These are phyloP conservation scores for Lentinula guzmanii DNA, from an alignment of 768 basidiomycete species.

Conservation along the genomic window DNA sequence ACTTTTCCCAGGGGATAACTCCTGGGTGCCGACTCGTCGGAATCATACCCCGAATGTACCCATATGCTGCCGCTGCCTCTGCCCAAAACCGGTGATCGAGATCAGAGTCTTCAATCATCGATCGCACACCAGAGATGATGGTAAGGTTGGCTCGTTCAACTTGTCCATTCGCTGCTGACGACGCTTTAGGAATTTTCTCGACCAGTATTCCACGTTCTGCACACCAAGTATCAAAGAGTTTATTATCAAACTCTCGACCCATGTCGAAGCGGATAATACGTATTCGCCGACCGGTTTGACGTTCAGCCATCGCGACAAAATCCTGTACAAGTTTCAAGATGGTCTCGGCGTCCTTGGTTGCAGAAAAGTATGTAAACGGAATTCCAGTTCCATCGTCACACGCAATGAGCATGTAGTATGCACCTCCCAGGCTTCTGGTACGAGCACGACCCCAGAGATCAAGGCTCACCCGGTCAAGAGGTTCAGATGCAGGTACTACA, in stretches of 20 bases:
- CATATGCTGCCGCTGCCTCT: background rate
- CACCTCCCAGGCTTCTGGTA: too few relatives aligned
- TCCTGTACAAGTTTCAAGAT: background rate
- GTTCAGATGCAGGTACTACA: background rate
- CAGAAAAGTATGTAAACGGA: too few relatives aligned
- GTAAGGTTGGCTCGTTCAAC: background rate
- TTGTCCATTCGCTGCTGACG: background rate
- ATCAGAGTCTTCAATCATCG: background rate
- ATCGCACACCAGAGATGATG: background rate
- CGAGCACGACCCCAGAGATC: too few relatives aligned
- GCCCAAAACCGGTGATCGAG: background rate
- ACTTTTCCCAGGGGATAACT: background rate
- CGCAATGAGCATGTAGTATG: too few relatives aligned
- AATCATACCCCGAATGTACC: background rate
- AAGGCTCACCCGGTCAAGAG: background rate
- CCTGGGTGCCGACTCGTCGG: background rate
- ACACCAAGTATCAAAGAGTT: background rate
- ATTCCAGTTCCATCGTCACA: too few relatives aligned
- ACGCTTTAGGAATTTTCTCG: background rate
- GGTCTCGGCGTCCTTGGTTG: too few relatives aligned
- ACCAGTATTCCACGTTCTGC: background rate
- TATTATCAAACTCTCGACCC: background rate
- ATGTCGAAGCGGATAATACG: background rate
- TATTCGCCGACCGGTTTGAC: background rate
- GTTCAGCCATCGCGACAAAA: background rate